phyloP scores from a whole-genome alignment of 495 filamentous ascomycete species.

The Xylaria castorea region DNA sequence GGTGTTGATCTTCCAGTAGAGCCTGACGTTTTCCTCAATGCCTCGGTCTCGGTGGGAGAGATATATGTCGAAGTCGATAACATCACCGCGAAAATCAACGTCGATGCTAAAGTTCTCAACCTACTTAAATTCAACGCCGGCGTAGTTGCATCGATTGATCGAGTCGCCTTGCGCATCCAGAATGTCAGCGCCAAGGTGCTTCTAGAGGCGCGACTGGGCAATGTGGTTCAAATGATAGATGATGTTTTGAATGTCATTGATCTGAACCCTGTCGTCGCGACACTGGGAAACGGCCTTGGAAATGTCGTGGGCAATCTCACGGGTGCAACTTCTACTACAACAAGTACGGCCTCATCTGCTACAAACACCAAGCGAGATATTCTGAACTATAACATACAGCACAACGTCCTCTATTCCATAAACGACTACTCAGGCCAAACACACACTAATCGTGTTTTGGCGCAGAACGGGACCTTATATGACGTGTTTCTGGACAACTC shows the following conservation, averaged over 20 bases:
- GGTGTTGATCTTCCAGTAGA: constrained; percentile 47
- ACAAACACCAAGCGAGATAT: constrained; percentile 33
- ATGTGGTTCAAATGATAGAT: constrained; percentile 62
- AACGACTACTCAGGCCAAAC: constrained; percentile 62
- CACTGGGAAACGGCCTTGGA: constrained; percentile 54
- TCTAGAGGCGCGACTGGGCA: constrained; percentile 62
- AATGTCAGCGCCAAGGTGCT: constrained; percentile 63
- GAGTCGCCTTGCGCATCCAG: constrained; percentile 58
- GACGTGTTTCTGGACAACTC: constrained; percentile 62
- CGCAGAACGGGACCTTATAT: constrained; percentile 60
- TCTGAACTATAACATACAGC: constrained; percentile 49
- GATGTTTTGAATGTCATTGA: constrained; percentile 61
- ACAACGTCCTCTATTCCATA: constrained; percentile 61
- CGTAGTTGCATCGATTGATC: constrained; percentile 60
- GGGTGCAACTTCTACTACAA: constrained; percentile 12
- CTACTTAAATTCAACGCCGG: constrained; percentile 64
- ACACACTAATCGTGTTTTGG: constrained; percentile 62
- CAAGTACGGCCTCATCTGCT: constrained; percentile 35
- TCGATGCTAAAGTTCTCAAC: constrained; percentile 62
- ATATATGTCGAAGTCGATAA: constrained; percentile 62
- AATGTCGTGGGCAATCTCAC: constrained; percentile 54
- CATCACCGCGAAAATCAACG: constrained; percentile 65
- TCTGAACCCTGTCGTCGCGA: constrained; percentile 63
- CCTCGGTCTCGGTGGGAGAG: constrained; percentile 56
- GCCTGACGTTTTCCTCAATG: constrained; percentile 65